A percentile compares a stretch with the other conserved stretches of the same genome.
Conservation (phyloP, 345 rosid species). For the Brassica nigra region DNA sequence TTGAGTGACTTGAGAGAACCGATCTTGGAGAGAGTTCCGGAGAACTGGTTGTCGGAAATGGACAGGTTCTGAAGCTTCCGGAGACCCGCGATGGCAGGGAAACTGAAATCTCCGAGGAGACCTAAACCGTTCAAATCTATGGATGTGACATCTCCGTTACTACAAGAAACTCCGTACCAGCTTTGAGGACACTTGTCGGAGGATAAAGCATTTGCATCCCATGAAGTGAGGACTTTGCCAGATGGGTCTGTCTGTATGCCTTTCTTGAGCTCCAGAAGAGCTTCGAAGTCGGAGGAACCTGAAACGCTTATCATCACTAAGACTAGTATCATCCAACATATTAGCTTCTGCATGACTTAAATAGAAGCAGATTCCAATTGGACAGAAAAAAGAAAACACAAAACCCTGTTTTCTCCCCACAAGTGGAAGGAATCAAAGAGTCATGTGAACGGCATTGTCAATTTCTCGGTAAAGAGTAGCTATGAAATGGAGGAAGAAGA, state of each 20-base stretch:
- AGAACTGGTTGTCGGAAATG: slow-evolving; percentile 58
- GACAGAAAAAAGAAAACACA: neutral
- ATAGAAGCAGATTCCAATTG: neutral
- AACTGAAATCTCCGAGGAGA: slow-evolving; percentile 69
- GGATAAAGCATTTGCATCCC: slow-evolving; percentile 64
- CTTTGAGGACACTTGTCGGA: slow-evolving; percentile 70
- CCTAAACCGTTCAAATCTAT: slow-evolving; percentile 61
- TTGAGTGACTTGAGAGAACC: slow-evolving; percentile 57
- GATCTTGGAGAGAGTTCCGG: slow-evolving; percentile 67
- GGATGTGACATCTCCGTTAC: slow-evolving; percentile 60
- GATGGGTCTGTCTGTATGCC: slow-evolving; percentile 65
- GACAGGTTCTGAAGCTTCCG: slow-evolving; percentile 66
- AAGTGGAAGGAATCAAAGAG: neutral
- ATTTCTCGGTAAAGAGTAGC: neutral
- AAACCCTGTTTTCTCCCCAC: neutral
- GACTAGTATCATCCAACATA: slow-evolving; percentile 48
- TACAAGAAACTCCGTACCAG: slow-evolving; percentile 80
- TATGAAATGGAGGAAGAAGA: neutral
- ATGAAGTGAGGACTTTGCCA: slow-evolving; percentile 58
- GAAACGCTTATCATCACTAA: slow-evolving; percentile 45
- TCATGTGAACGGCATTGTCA: slow-evolving; percentile 10
- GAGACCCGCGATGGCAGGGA: slow-evolving; percentile 55
- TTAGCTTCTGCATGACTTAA: slow-evolving; percentile 60
- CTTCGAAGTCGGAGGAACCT: slow-evolving; percentile 68
- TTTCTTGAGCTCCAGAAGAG: slow-evolving; percentile 75